phyloP scores from a whole-genome alignment of 2,329 filamentous ascomycete genomes.

The Aspergillus jensenii region DNA sequence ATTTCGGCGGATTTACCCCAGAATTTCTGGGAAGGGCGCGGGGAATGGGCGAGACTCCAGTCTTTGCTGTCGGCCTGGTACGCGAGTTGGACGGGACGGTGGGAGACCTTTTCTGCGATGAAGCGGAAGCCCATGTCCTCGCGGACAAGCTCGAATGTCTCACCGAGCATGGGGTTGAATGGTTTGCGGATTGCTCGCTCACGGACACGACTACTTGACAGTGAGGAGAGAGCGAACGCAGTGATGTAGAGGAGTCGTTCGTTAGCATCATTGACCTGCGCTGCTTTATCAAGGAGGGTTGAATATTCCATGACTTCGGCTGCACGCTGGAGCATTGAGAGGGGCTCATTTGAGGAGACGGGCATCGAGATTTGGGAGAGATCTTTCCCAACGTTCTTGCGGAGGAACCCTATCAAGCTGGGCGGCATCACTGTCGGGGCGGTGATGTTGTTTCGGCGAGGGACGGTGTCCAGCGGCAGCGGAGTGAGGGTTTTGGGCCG shows the following conservation, averaged over 20 bases:
- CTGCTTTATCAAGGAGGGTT: conserved; percentile 74
- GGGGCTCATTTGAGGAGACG: conserved; percentile 91
- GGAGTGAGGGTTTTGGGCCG: conserved; percentile 76
- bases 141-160: conserved; percentile 90
- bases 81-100: conserved; percentile 87
- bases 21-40: conserved; percentile 91
- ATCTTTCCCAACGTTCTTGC: conserved; percentile 98
- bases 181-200: conserved; percentile 93
- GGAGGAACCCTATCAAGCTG: conserved; percentile 87
- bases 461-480: conserved; percentile 68
- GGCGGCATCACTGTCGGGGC: conserved; percentile 77
- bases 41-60: conserved; percentile 87
- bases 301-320: conserved; percentile 93
- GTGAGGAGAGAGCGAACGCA: conserved; percentile 85
- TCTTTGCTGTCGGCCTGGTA: conserved; percentile 84
- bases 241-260: conserved; percentile 82
- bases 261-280: conserved; percentile 53
- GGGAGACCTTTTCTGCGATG: conserved; percentile 91
- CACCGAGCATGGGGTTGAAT: conserved; percentile 94
- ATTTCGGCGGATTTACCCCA: conserved; percentile 97
- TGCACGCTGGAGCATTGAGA: conserved; percentile 81
- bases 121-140: conserved; percentile 86
- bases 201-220: conserved; percentile 78
- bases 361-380: conserved; percentile 97
- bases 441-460: conserved; percentile 69